phyloP scores from a whole-genome alignment of 352 stramenopile genomes.

The Pythium aphanidermatum region DNA sequence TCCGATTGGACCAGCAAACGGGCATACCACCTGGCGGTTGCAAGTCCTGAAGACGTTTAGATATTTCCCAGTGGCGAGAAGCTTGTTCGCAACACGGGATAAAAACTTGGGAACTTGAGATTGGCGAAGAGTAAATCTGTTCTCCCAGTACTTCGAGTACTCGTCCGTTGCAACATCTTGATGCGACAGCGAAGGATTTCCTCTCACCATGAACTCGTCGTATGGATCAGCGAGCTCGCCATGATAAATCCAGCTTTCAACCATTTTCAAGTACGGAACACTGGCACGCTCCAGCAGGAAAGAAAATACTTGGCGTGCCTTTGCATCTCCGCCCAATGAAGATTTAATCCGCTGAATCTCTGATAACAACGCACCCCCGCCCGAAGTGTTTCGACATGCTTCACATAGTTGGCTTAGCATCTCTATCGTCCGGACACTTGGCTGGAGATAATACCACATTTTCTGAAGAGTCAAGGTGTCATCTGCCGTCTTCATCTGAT shows the following conservation, averaged over 20 bases:
- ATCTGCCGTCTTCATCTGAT: constrained; percentile 43
- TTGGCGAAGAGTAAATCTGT: constrained; percentile 73
- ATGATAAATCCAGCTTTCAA: constrained; percentile 88
- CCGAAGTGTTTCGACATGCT: constrained; percentile 60
- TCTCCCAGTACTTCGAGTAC: constrained; percentile 89
- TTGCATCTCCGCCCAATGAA: constrained; percentile 71
- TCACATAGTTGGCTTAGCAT: constrained; percentile 85
- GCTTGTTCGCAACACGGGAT: constrained; percentile 64
- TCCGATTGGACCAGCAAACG: constrained; percentile 62
- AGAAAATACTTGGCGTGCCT: constrained; percentile 67
- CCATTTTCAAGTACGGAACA: constrained; percentile 88
- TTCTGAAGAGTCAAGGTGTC: constrained; percentile 82
- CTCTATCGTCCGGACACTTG: constrained; percentile 89
- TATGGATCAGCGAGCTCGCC: constrained; percentile 88
- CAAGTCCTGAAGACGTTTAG: constrained; percentile 88
- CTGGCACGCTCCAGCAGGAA: constrained; percentile 81
- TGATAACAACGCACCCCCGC: constrained; percentile 90
- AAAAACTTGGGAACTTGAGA: constrained; percentile 83
- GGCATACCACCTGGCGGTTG: constrained; percentile 68
- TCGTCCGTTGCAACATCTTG: constrained; percentile 84
- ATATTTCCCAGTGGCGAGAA: constrained; percentile 91
- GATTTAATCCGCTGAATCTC: constrained; percentile 83
- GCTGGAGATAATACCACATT: constrained; percentile 91
- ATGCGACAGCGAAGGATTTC: constrained; percentile 70
- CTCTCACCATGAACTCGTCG: constrained; percentile 88